Evolutionary conservation across 768 basidiomycete species (phyloP), one percentile per base, ranked within the genome.

Genomic region (Lentinula boryana): DNA sequence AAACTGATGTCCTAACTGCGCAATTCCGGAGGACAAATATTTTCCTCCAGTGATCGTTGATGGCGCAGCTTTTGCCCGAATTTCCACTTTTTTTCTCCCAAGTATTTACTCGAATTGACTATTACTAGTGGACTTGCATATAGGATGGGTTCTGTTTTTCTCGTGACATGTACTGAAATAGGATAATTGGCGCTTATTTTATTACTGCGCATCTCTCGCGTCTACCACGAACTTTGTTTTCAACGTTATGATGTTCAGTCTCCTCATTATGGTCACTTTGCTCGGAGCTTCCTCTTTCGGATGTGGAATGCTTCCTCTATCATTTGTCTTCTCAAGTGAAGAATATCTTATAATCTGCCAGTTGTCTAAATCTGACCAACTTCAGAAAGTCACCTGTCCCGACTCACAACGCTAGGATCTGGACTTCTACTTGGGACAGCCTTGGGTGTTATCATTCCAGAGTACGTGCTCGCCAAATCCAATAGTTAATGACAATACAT

Each of bases 341-440:
- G 79, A 60, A 60, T 44, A 35, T 60, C 56, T 57, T 18, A 51
- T 5, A 33, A 38, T 58, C 43, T 10, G 21, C 55, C 21, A 18
- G 9, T 54, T 38, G 54, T 27, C 27, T 27, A 23, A 33, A n/a
- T 13, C 33, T 48, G 15, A 40, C 43, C 59, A 66, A 40, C 64
- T 56, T 67, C 76, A 80, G 76, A 74, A 65, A 70, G 50, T 63
- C 75, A 75, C 65, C 64, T 75, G 43, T 76, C 80, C 62, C 72
- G 77, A 72, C 74, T 80, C 64, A 75, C 73, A 7, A 81, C 82
- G 46, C 69, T 93, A 15, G 89, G 92, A 10, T 89, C 89, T 7
- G 95, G 95, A 10, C 75, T 98, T 10, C 79, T 98, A 16, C 80
- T 97, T 13, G 95, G 95, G 3, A 89, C 95, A 2, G 93, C 93